phyloP scores from a whole-genome alignment of 805 yeast genomes.

The Candida boidinii region DNA sequence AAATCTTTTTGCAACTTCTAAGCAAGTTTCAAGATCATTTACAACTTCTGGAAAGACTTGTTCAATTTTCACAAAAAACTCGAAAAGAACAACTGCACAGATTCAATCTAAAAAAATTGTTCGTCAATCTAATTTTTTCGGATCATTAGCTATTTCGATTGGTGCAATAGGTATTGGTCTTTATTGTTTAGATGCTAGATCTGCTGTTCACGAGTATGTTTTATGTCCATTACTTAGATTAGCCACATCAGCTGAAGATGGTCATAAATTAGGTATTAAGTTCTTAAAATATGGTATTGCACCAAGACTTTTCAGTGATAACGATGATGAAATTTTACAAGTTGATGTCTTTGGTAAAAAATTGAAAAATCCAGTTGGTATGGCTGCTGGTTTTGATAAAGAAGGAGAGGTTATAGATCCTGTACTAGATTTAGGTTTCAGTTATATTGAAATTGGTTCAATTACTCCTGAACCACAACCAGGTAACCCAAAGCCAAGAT shows the following conservation, averaged over 20 bases:
- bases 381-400: constrained; percentile 95
- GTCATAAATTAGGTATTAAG: constrained; percentile 71
- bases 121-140: too few species aligned
- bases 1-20: too few species aligned
- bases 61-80: too few species aligned
- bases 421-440: constrained; percentile 68
- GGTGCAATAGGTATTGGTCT: constrained; percentile 31
- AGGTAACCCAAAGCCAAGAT: constrained; percentile 90
- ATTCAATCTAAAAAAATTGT: too few species aligned
- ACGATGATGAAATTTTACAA: constrained; percentile 40
- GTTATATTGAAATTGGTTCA: constrained; percentile 89
- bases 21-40: too few species aligned
- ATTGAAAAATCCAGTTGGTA: constrained; percentile 73
- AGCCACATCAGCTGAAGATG: constrained; percentile 73
- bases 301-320: constrained; percentile 52
- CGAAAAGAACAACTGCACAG: too few species aligned
- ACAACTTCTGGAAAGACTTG: too few species aligned
- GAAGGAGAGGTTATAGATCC: constrained; percentile 87
- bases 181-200: constrained; percentile 68
- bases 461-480: constrained; percentile 90
- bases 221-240: constrained; percentile 69
- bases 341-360: constrained; percentile 58
- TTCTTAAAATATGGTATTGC: constrained; percentile 58
- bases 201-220: constrained; percentile 74
- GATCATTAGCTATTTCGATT: constrained; percentile 13